Evolutionary conservation across 129 eudicot genomes (phyloP).

Genomic region (Chrysanthemum seticuspe): DNA sequence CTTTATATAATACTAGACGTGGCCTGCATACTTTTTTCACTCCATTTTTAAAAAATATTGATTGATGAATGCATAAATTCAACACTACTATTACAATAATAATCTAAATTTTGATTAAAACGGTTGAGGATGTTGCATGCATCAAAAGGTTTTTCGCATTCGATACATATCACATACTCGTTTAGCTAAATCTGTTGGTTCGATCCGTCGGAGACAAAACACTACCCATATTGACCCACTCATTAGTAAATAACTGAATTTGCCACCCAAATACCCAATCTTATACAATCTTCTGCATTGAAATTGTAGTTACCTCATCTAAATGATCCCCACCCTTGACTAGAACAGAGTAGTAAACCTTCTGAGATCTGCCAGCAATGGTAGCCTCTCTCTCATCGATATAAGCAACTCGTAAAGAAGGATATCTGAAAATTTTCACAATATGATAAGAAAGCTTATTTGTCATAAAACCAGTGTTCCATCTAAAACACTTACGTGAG

Average conservation of each 20-base stretch:
- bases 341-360: slow-evolving; percentile 88
- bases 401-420: slow-evolving; percentile 92
- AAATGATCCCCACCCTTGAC: slow-evolving; percentile 95
- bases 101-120: not conserved
- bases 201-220: not conserved
- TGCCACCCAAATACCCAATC: not conserved
- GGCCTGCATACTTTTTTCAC: not conserved
- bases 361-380: slow-evolving; percentile 56
- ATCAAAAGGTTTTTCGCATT: not conserved
- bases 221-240: not conserved
- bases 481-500: slow-evolving; percentile 42
- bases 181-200: not conserved
- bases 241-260: not conserved
- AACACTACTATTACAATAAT: not conserved
- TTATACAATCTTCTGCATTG: not conserved
- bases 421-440: slow-evolving; percentile 52
- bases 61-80: not conserved
- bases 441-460: slow-evolving; percentile 15
- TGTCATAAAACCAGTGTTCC: not conserved
- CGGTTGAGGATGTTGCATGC: not conserved
- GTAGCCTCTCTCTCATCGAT: slow-evolving; percentile 89
- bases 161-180: not conserved
- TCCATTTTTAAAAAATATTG: not conserved
- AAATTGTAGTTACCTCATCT: slow-evolving; percentile 64
- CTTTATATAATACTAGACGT: not conserved